These are phyloP conservation scores for Lentinula detonsa DNA, from an alignment of 768 basidiomycete genomes.

Conservation along the genomic window DNA sequence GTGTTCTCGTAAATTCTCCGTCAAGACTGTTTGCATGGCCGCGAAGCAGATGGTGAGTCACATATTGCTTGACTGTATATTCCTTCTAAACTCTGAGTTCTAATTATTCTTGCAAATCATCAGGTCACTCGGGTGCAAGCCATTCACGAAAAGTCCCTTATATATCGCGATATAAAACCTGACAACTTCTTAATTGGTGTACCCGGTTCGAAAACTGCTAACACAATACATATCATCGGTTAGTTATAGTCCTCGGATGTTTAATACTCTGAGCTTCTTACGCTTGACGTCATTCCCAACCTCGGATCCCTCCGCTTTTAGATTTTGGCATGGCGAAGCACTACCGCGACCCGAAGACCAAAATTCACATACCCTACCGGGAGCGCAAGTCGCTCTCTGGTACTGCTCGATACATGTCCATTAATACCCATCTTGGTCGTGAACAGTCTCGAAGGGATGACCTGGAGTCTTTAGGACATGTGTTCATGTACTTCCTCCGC, in stretches of 20 bases:
- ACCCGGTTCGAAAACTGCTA: constrained; percentile 84
- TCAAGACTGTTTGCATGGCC: constrained; percentile 99
- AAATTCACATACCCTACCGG: constrained; percentile 97
- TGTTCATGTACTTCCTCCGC: constrained; percentile 98
- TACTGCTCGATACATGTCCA: constrained; percentile 98
- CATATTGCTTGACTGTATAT: background rate
- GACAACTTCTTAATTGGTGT: constrained; percentile 99
- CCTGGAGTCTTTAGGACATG: constrained; percentile 94
- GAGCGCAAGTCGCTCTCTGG: constrained; percentile 96
- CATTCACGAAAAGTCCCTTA: constrained; percentile 97
- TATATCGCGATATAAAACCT: constrained; percentile 98
- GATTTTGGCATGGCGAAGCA: constrained; percentile 99
- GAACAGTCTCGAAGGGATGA: constrained; percentile 95
- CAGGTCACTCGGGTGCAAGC: constrained; percentile 95
- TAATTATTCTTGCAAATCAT: constrained; percentile 3
- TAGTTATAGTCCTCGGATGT: constrained; percentile 19
- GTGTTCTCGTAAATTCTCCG: constrained; percentile 95
- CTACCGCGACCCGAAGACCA: constrained; percentile 97
- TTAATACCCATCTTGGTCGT: constrained; percentile 96
- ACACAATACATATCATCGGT: constrained; percentile 85
- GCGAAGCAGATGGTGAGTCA: constrained; percentile 94
- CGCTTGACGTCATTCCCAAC: background rate
- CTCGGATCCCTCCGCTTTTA: constrained; percentile 19
- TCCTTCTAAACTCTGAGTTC: background rate
- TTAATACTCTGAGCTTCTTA: background rate